Conservation (phyloP, 352 stramenopile genomes). For the Phytophthora nicotianae region DNA sequence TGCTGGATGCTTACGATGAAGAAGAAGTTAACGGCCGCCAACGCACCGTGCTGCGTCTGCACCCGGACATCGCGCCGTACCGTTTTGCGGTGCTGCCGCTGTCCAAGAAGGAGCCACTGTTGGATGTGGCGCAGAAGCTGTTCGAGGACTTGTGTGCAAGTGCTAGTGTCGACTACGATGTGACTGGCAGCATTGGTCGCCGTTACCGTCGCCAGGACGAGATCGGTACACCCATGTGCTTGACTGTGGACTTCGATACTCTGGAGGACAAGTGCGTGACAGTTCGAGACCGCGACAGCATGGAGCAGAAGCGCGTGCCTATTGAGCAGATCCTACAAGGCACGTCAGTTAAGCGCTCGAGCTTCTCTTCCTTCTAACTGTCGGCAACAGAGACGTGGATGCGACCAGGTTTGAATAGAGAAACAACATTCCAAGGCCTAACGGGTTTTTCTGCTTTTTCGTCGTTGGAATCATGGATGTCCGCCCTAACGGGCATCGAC, state of each 20-base stretch:
- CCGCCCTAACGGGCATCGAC: neutral
- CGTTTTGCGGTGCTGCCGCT: constrained; percentile 93
- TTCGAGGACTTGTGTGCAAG: constrained; percentile 89
- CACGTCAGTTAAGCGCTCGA: constrained; percentile 39
- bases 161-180: constrained; percentile 93
- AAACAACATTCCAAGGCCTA: neutral
- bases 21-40: constrained; percentile 90
- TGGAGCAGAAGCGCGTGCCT: constrained; percentile 94
- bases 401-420: constrained; percentile 28
- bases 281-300: constrained; percentile 95
- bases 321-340: constrained; percentile 88
- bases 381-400: constrained; percentile 4
- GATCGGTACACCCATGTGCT: constrained; percentile 96
- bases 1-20: constrained; percentile 95
- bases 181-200: constrained; percentile 85
- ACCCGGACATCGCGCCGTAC: constrained; percentile 95
- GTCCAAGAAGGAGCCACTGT: constrained; percentile 94
- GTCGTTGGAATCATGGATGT: constrained; percentile 1
- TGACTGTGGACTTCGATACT: constrained; percentile 98
- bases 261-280: constrained; percentile 96
- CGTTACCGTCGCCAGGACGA: constrained; percentile 97
- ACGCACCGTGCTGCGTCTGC: constrained; percentile 91
- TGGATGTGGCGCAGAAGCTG: constrained; percentile 89
- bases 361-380: constrained; percentile 50
- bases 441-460: neutral